These are phyloP conservation scores for Phaffia tasmanica DNA, from an alignment of 768 basidiomycete species.

Conservation along the genomic window DNA sequence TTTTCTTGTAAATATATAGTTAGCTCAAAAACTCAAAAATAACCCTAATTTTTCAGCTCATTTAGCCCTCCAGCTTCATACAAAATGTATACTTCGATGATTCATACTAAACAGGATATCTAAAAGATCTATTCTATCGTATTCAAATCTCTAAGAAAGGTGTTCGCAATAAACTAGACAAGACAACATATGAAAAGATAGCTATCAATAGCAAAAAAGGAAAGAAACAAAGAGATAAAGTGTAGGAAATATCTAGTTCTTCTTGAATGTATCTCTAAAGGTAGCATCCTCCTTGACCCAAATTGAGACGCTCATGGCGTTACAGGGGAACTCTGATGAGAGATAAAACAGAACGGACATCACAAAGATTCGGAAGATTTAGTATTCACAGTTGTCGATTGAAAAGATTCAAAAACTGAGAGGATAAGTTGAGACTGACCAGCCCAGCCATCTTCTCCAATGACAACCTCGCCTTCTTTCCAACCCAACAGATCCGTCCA, in stretches of 20 bases:
- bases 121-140: no score
- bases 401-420: background rate
- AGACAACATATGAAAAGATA: no score
- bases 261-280: constrained; percentile 41
- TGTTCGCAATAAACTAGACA: no score
- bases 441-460: constrained; percentile 38
- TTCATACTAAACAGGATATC: no score
- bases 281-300: constrained; percentile 42
- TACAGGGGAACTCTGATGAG: constrained; percentile 38
- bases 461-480: constrained; percentile 42
- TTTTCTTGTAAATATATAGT: no score
- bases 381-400: background rate
- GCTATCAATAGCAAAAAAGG: no score
- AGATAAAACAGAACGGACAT: background rate
- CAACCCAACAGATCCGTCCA: constrained; percentile 45
- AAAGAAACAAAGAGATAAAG: no score
- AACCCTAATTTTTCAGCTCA: no score
- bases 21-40: no score
- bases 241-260: constrained; percentile 23
- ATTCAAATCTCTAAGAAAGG: no score
- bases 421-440: background rate
- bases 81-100: no score
- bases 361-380: background rate
- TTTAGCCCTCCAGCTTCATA: no score
- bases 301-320: constrained; percentile 39